These are phyloP conservation scores for Toxoplasma gondii DNA, from an alignment of 169 alveolate genomes.

Conservation along the genomic window DNA sequence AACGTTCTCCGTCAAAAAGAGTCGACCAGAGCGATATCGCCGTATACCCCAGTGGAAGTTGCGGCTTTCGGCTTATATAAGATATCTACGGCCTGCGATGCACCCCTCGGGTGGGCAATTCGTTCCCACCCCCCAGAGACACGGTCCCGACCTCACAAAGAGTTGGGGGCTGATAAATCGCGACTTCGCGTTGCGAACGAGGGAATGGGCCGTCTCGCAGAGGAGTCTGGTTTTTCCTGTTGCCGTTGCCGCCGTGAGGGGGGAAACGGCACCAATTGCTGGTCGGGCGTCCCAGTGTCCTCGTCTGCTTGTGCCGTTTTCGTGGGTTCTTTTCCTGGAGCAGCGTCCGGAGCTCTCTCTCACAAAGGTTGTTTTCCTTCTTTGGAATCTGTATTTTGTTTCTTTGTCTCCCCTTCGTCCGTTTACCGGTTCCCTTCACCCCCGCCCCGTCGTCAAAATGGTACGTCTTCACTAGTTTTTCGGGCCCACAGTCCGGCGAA, in stretches of 20 bases:
- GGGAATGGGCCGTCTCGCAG: background rate
- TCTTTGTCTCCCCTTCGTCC: background rate
- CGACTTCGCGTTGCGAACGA: no score
- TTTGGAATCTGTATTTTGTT: background rate
- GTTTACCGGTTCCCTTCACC: background rate
- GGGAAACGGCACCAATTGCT: background rate
- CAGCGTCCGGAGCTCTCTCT: background rate
- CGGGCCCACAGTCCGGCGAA: conserved; percentile 1
- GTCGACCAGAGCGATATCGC: no score
- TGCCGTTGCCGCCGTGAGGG: background rate
- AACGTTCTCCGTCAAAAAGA: no score
- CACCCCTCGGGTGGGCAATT: no score
- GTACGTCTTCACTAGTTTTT: background rate
- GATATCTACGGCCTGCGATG: no score
- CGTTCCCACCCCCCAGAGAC: no score
- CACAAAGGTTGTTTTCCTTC: background rate
- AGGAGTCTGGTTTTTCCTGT: background rate
- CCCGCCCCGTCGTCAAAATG: conserved; percentile 37
- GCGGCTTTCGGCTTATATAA: no score
- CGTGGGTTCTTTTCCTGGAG: background rate
- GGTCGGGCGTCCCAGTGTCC: background rate
- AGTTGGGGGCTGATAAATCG: no score
- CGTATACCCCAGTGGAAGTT: no score
- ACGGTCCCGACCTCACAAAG: no score
- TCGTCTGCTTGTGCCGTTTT: background rate